Evolutionary conservation across 2,329 filamentous ascomycete species (phyloP), one percentile per base, ranked within the genome.

Genomic region (Emergomyces pasteurianus): DNA sequence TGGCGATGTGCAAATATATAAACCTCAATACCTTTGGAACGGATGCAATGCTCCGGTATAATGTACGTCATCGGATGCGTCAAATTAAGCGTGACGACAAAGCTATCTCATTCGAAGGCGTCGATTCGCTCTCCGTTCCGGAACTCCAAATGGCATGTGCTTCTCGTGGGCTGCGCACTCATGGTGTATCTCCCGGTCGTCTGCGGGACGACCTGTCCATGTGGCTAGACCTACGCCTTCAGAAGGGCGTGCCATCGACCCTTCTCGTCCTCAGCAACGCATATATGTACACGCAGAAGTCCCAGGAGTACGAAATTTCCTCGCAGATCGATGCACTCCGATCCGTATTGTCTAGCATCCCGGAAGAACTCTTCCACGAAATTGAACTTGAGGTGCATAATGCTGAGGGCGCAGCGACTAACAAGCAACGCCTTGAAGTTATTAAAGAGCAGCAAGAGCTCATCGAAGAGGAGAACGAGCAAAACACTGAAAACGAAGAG

Each of bases 1-100:
- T 99, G 36, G 95, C 89, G 60, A 99, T 97, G 83, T 97, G 94
- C 81, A 88, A 90, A 63, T 99, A 99, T 80, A 92, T 99, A 87
- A 96, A 95, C 77, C 83, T 99, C 61, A 94, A 92, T 78, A 92
- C 91, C 0, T 96, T 97, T 69, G 94, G 94, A 66, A 97, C 94
- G 26, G 94, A 99, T 76, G 90, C 91, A 75, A 95, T 99, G 88
- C 86, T 99, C 58, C 89, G 94, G 60, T 99, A 99, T 78, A 91
- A 95, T 73, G 86, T 99, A 69, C 90, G 94, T 62, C 92, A 97
- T 77, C 89, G 92, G 64, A 99, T 99, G 94, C 86, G 92, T 69
- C 94, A 99, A 77, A 97, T 97, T 81, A 99, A 99, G 85, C 87
- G 92, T 65, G 94, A 99, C 71, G 94, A 99, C 77, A 87, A 86